Conservation (phyloP, 1,284 basidiomycete genomes). For the Trametes pubescens region DNA sequence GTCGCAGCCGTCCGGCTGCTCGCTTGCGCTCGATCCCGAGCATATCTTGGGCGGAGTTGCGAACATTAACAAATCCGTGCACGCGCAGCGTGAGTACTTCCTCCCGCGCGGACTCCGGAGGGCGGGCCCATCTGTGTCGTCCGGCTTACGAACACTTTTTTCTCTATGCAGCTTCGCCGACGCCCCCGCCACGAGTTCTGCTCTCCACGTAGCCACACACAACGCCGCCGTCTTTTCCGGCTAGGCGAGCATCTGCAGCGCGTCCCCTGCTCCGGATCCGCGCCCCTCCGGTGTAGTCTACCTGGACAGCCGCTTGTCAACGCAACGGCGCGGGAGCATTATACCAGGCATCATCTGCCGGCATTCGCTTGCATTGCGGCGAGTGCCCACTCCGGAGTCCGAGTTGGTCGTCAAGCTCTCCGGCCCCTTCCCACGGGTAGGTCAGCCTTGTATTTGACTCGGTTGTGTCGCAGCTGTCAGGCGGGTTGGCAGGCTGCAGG, state of each 20-base stretch:
- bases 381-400: background rate
- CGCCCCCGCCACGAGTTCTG: background rate
- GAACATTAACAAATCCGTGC: background rate
- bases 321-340: constrained; percentile 3
- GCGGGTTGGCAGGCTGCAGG: background rate
- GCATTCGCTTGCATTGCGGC: constrained; percentile 6
- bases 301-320: background rate
- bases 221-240: background rate
- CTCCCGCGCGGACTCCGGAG: too few species aligned
- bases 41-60: background rate
- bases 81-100: background rate
- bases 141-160: background rate
- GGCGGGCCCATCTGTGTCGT: background rate
- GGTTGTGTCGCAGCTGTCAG: background rate
- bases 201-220: background rate
- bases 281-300: too few species aligned
- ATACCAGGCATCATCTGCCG: background rate
- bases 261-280: background rate
- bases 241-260: background rate
- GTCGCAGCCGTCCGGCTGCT: background rate
- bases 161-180: background rate
- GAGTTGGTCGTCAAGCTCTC: background rate
- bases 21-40: background rate
- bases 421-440: background rate
- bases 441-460: background rate